These are phyloP conservation scores for Blastobotrys serpentis DNA, from an alignment of 1,139 yeast genomes.

Conservation along the genomic window DNA sequence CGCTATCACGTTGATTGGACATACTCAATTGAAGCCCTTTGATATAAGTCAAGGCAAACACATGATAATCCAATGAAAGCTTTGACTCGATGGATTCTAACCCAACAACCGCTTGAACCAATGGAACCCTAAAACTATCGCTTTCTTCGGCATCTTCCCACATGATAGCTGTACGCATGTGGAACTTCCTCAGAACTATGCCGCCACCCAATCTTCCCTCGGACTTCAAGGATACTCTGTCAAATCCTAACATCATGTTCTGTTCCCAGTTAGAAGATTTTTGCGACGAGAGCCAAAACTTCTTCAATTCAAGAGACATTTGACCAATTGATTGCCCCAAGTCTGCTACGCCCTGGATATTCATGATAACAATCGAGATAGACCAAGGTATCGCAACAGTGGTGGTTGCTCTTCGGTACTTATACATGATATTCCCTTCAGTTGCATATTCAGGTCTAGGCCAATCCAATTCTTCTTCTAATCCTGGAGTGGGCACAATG, in stretches of 20 bases:
- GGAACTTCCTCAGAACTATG: slow-evolving; percentile 50
- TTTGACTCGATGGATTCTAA: slow-evolving; percentile 57
- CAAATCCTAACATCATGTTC: slow-evolving; percentile 60
- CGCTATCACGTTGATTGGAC: slow-evolving; percentile 62
- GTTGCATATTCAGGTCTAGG: slow-evolving; percentile 8
- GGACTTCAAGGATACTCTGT: slow-evolving; percentile 52
- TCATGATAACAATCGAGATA: slow-evolving; percentile 55
- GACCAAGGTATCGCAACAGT: slow-evolving; percentile 77
- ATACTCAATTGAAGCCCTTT: slow-evolving; percentile 54
- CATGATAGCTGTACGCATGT: slow-evolving; percentile 62
- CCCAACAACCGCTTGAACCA: slow-evolving; percentile 62
- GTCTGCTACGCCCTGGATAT: slow-evolving; percentile 59
- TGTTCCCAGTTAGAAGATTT: slow-evolving; percentile 75
- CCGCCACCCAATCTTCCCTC: slow-evolving; percentile 80
- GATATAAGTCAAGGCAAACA: slow-evolving; percentile 64
- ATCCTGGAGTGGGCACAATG: slow-evolving; percentile 14
- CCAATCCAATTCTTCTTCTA: slow-evolving; percentile 1
- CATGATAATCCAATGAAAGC: slow-evolving; percentile 78
- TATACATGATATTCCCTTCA: slow-evolving; percentile 42
- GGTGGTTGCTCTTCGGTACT: slow-evolving; percentile 60
- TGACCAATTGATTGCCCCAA: slow-evolving; percentile 84
- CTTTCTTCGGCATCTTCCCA: slow-evolving; percentile 57
- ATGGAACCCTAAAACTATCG: slow-evolving; percentile 49
- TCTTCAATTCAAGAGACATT: slow-evolving; percentile 52
- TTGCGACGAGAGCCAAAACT: slow-evolving; percentile 67